A percentile compares a stretch with the other conserved stretches of the same genome.
These are phyloP conservation scores for Neopestalotiopsis sp. DNA, from an alignment of 2,329 filamentous ascomycete species.

Conservation along the genomic window DNA sequence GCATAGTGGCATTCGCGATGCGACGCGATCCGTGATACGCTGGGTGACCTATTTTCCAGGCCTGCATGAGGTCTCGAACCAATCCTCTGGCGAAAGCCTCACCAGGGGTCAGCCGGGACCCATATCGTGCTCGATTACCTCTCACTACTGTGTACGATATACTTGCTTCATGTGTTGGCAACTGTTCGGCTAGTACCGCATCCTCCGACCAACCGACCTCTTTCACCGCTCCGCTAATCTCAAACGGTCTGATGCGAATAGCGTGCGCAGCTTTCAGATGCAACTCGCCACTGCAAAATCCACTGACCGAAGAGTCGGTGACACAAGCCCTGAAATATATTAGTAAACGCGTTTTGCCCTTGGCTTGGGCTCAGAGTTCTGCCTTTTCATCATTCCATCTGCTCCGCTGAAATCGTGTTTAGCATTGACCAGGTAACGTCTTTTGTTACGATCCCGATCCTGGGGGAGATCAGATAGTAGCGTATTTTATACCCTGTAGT, in stretches of 20 bases:
- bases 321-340: neutral
- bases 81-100: slow-evolving; percentile 12
- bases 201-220: neutral
- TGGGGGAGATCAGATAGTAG: slow-evolving; percentile 1
- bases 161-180: neutral
- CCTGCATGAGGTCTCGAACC: slow-evolving; percentile 2
- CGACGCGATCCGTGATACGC: slow-evolving; percentile 11
- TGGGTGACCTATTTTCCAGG: neutral
- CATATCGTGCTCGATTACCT: neutral
- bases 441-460: slow-evolving; percentile 1
- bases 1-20: slow-evolving; percentile 9
- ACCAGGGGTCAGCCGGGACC: neutral
- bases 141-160: neutral
- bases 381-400: neutral
- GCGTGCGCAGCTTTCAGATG: neutral
- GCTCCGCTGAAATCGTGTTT: neutral
- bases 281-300: neutral
- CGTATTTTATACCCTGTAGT: neutral
- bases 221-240: slow-evolving; percentile 16
- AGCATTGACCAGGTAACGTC: slow-evolving; percentile 1
- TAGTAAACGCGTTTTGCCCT: neutral
- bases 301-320: neutral
- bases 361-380: neutral
- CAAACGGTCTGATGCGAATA: slow-evolving; percentile 10
- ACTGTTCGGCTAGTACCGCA: slow-evolving; percentile 5